Evolutionary conservation across 192 early-diverging fungal species (phyloP), one percentile per base, ranked within the genome.

Genomic region (Gonapodya prolifera): DNA sequence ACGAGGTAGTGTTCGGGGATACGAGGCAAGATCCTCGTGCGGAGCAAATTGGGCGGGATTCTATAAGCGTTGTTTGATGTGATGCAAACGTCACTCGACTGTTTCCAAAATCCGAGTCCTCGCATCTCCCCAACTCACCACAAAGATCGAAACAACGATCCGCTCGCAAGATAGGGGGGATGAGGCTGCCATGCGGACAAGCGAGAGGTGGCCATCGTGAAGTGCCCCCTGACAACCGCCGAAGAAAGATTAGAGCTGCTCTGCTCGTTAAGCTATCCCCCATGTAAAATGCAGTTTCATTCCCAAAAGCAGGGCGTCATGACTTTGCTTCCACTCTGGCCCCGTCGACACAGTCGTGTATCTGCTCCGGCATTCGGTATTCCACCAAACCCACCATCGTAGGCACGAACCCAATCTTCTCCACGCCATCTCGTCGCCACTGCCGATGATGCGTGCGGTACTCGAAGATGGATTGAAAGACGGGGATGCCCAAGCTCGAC

Each of bases 1-100:
- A 0, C 80, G 35, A 29, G 90, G 87, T 13, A 95, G 82, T 0
- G 94, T 95, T 30, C 95, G 91, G 35, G 97, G 97, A 81, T 99
- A 99, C 70, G 87, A 86, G 74, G 86, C 89, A 31, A 97, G 86
- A 82, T 99, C 97, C 82, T 99, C 97, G 76, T 91, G 90, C 0
- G 96, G 97, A 1, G 95, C 95, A 80, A 99, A 99, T 80, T 99
- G 97, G 1, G 97, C 93, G n/a, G 97, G 97, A 80, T 99, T 99
- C 34, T n/a, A n/a, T n/a, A n/a, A n/a, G n/a, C n/a, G n/a, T n/a
- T n/a, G n/a, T n/a, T n/a, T n/a, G n/a, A n/a, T n/a, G n/a, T n/a
- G n/a, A n/a, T n/a, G n/a, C n/a, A n/a, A n/a, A n/a, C n/a, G n/a
- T n/a, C n/a, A n/a, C n/a, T n/a, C n/a, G n/a, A n/a, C n/a, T n/a